phyloP scores from a whole-genome alignment of 2,329 filamentous ascomycete genomes.

The Dichotomopilus funicola region DNA sequence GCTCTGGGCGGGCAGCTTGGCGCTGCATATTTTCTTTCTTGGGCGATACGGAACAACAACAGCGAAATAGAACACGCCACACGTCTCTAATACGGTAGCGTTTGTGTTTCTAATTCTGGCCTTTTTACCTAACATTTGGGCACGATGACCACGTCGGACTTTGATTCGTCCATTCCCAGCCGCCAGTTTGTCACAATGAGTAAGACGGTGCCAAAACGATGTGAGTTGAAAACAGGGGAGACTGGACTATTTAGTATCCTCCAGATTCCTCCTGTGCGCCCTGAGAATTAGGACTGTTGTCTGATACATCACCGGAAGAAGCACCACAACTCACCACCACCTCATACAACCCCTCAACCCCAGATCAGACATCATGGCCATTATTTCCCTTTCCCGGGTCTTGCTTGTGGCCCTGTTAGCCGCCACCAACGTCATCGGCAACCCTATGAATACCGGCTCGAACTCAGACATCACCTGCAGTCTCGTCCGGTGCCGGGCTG shows the following conservation, averaged over 20 bases:
- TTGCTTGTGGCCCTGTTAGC: conserved; percentile 12
- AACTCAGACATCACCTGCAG: conserved; percentile 4
- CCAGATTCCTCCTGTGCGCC: no score
- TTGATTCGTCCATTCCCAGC: neutral
- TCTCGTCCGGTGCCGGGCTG: no score
- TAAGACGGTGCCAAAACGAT: no score
- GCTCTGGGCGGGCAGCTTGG: conserved; percentile 9
- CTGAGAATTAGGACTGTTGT: no score
- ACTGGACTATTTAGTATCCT: no score
- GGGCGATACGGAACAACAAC: conserved; percentile 1
- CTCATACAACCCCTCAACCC: no score
- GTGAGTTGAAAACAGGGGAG: no score
- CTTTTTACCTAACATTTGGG: conserved; percentile 6
- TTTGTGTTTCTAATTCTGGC: conserved; percentile 12
- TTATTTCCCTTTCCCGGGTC: conserved; percentile 1
- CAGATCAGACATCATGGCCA: conserved; percentile 9
- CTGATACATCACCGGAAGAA: neutral
- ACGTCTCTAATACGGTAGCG: neutral
- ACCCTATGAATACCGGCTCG: conserved; percentile 9
- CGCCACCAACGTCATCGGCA: conserved; percentile 11
- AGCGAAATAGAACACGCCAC: neutral
- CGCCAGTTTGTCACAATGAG: neutral
- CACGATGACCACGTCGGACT: no score
- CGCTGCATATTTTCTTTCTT: conserved; percentile 4
- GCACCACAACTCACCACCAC: neutral